phyloP scores from a whole-genome alignment of 2,329 filamentous ascomycete genomes.

The Xylaria sp. region DNA sequence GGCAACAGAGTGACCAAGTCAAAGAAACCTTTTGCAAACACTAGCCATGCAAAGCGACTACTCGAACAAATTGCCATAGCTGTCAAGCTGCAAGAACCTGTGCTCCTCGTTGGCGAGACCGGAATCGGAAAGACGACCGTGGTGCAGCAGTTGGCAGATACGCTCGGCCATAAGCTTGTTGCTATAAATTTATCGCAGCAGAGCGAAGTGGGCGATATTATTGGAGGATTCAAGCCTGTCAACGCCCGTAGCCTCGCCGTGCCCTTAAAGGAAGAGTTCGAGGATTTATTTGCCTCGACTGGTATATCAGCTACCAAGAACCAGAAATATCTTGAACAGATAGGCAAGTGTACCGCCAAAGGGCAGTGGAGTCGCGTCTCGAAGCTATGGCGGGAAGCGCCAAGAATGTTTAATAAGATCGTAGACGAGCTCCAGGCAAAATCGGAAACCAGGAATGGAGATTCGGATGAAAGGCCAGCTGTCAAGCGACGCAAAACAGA shows the following conservation, averaged over 20 bases:
- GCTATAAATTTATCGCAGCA: constrained; percentile 98
- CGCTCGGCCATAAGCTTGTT: constrained; percentile 85
- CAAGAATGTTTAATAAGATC: constrained; percentile 84
- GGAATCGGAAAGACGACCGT: constrained; percentile 98
- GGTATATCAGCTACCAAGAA: constrained; percentile 89
- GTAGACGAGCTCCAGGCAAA: constrained; percentile 63
- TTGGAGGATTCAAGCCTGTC: constrained; percentile 96
- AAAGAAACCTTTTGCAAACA: constrained; percentile 83
- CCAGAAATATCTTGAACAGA: constrained; percentile 81
- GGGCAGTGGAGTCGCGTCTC: constrained; percentile 89
- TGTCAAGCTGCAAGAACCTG: constrained; percentile 84
- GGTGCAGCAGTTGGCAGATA: constrained; percentile 88
- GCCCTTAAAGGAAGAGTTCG: constrained; percentile 92
- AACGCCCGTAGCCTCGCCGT: constrained; percentile 88
- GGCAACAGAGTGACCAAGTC: constrained; percentile 61
- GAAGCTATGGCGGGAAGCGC: constrained; percentile 87
- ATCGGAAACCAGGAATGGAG: constrained; percentile 52
- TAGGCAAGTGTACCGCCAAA: constrained; percentile 81
- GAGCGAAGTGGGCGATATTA: constrained; percentile 93
- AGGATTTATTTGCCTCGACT: constrained; percentile 85
- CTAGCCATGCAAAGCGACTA: constrained; percentile 82
- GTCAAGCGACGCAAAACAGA: constrained; percentile 75
- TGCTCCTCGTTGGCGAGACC: constrained; percentile 96
- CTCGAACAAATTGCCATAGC: constrained; percentile 90
- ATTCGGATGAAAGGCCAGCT: constrained; percentile 66